Percentiles rank a stretch among this genome's conserved stretches.
Conservation (phyloP, 352 stramenopile species). For the Globisporangium apiculatum region DNA sequence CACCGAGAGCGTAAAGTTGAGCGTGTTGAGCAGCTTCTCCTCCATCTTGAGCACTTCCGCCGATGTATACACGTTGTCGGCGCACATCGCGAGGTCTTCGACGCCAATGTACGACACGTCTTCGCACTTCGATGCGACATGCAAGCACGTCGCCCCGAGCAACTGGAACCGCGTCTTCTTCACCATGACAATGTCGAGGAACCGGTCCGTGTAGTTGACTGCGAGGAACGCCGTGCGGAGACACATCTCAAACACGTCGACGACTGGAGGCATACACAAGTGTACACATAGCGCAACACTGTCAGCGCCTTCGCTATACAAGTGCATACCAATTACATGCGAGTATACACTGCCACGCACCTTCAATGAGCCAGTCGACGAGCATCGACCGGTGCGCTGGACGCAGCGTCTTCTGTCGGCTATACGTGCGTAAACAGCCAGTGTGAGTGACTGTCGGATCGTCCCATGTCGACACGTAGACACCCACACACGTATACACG, state of each 20-base stretch:
- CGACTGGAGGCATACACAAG: slow-evolving; percentile 36
- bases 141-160: slow-evolving; percentile 85
- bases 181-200: slow-evolving; percentile 84
- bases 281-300: not conserved
- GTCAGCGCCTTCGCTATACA: not conserved
- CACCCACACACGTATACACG: not conserved
- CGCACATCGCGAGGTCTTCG: slow-evolving; percentile 88
- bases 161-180: slow-evolving; percentile 87
- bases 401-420: slow-evolving; percentile 73
- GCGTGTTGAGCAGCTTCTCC: slow-evolving; percentile 88
- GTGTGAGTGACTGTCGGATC: not conserved
- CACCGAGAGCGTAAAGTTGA: slow-evolving; percentile 88
- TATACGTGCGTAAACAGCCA: slow-evolving; percentile 13
- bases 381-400: slow-evolving; percentile 87
- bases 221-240: slow-evolving; percentile 84
- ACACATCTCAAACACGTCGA: slow-evolving; percentile 92
- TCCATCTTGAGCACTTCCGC: slow-evolving; percentile 89
- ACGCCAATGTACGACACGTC: slow-evolving; percentile 91
- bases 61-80: slow-evolving; percentile 88
- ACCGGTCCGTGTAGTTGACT: slow-evolving; percentile 89
- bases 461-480: too few species aligned
- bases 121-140: slow-evolving; percentile 89
- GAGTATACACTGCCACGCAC: slow-evolving; percentile 16
- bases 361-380: slow-evolving; percentile 90
- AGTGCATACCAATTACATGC: too few species aligned